Conservation (phyloP, 768 basidiomycete genomes). For the Mycena metata region DNA sequence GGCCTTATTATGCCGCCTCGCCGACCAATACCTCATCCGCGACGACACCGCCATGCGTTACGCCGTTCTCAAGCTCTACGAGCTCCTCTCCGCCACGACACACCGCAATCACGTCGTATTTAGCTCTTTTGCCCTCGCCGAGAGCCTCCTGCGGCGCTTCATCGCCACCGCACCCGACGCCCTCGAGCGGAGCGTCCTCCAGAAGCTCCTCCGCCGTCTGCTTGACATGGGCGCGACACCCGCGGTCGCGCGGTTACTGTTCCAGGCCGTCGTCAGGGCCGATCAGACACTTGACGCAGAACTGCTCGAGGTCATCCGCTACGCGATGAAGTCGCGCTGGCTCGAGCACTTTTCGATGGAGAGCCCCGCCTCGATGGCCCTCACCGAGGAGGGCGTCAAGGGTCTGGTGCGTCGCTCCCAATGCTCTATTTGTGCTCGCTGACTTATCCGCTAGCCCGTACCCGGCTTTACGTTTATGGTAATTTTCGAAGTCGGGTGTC, state of each 20-base stretch:
- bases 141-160: slow-evolving; percentile 66
- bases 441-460: slow-evolving; percentile 48
- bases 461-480: slow-evolving; percentile 85
- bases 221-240: slow-evolving; percentile 83
- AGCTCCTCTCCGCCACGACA: slow-evolving; percentile 68
- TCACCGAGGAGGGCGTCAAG: slow-evolving; percentile 62
- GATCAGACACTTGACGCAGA: slow-evolving; percentile 71
- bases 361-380: slow-evolving; percentile 63
- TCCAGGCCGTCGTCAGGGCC: slow-evolving; percentile 66
- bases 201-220: slow-evolving; percentile 75
- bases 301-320: slow-evolving; percentile 77
- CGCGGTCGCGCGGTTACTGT: slow-evolving; percentile 71
- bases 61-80: slow-evolving; percentile 71
- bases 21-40: slow-evolving; percentile 49
- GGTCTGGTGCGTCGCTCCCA: slow-evolving; percentile 50
- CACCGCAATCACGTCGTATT: slow-evolving; percentile 82
- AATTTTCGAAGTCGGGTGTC: slow-evolving; percentile 17
- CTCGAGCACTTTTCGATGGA: slow-evolving; percentile 83
- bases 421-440: not conserved
- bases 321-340: slow-evolving; percentile 83
- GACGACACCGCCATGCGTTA: slow-evolving; percentile 62
- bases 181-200: slow-evolving; percentile 65
- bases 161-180: slow-evolving; percentile 45
- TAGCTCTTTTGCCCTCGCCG: slow-evolving; percentile 68
- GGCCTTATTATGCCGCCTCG: slow-evolving; percentile 67